These are phyloP conservation scores for Pichia sp. DNA, from an alignment of 1,139 yeast species.

Conservation along the genomic window DNA sequence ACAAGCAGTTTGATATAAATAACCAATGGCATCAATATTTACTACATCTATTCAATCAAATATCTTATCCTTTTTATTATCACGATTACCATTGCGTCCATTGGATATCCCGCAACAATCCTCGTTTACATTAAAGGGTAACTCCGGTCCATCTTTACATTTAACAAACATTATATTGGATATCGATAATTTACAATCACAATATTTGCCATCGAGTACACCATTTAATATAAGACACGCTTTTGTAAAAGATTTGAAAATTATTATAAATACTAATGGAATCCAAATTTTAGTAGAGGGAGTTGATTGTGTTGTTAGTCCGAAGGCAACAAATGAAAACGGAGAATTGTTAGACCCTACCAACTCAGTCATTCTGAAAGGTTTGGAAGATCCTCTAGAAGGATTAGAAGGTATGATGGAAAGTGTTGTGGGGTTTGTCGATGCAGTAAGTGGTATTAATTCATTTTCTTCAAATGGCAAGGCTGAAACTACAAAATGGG, in stretches of 20 bases:
- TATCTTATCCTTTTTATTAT: slow-evolving; percentile 12
- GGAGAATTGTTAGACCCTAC: slow-evolving; percentile 6
- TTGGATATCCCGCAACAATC: slow-evolving; percentile 15
- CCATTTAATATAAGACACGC: slow-evolving; percentile 16
- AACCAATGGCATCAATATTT: slow-evolving; percentile 14
- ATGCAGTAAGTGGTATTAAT: slow-evolving; percentile 15
- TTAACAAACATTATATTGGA: slow-evolving; percentile 14
- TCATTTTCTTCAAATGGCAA: slow-evolving; percentile 5
- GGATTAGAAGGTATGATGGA: slow-evolving; percentile 17
- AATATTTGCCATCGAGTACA: slow-evolving; percentile 13
- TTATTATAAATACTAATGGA: slow-evolving; percentile 12
- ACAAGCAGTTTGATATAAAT: no score
- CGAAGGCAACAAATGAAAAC: slow-evolving; percentile 6
- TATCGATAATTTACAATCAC: slow-evolving; percentile 14
- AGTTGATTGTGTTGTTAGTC: slow-evolving; percentile 11
- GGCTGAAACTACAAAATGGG: background rate
- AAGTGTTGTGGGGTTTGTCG: slow-evolving; percentile 20
- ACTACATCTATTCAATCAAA: slow-evolving; percentile 15
- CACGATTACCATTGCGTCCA: slow-evolving; percentile 16
- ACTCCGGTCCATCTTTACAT: slow-evolving; percentile 13
- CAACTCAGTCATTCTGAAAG: slow-evolving; percentile 8
- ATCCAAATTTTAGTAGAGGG: slow-evolving; percentile 8
- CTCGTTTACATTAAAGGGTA: slow-evolving; percentile 10
- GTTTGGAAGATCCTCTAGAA: slow-evolving; percentile 13
- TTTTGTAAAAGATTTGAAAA: slow-evolving; percentile 10